Evolutionary conservation across 2,329 filamentous ascomycete species (phyloP), one percentile per base, ranked within the genome.

Genomic region (Calonectria multiphialidica): DNA sequence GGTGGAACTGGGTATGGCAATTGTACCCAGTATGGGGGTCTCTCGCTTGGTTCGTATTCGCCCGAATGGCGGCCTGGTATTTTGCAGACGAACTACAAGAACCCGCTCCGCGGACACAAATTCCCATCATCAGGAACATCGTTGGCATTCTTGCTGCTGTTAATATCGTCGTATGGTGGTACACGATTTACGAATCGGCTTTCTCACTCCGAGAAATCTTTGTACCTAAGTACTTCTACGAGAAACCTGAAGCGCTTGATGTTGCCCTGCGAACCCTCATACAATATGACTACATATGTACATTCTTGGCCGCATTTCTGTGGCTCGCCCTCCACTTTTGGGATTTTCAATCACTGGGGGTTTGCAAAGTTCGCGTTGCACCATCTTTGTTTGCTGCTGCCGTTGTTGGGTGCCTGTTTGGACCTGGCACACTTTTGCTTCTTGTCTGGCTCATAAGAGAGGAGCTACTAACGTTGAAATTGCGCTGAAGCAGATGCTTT

Each of bases 1-100:
- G 77, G 80, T 81, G 78, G 75, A 80, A 78, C 21, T 82, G 81
- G 80, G 49, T 80, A 16, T 82, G 81, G 81, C 81, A 82, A 8
- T 42, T 82, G 0, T 82, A 72, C 30, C 79, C 80, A 0, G 49
- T 81, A 0, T 81, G 77, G 79, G 73, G 73, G 6, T 80, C 79
- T 0, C 3, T 76, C 1, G 37, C 45, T 1, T 71, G 77, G 55
- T 71, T 80, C 35, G 42, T 68, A 2, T 12, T 76, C 5, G 72
- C 73, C 8, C 76, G 61, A 3, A 33, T 21, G 1, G 12, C 45
- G 13, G 28, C 40, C 1, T 25, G 15, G 12, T 49, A 16, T 21
- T 67, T 28, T 16, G 21, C 37, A 16, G 61, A 25, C 33, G 21
- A 18, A 15, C 23, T 47, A 1, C 13, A 59, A 9, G 64, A 59